Evolutionary conservation across 2,329 filamentous ascomycete genomes (phyloP), one percentile per base, ranked within the genome.

Genomic region (Leptographium lundbergii): DNA sequence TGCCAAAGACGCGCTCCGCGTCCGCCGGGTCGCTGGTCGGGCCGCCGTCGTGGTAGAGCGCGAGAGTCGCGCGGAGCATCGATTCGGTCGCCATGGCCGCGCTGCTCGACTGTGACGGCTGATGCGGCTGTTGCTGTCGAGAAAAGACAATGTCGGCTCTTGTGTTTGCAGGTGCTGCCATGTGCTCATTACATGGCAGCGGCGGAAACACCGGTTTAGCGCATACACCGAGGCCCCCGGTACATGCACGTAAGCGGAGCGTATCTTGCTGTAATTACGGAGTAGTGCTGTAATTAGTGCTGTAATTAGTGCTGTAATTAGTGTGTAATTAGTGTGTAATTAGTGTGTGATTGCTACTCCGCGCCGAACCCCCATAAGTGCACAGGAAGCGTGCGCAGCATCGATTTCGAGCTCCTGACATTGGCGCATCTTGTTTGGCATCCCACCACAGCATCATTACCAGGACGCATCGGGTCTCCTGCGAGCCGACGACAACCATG

Each of bases 21-120:
- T 75, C 75, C 58, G 34, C n/a, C n/a, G n/a, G n/a, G n/a, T n/a
- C n/a, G n/a, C n/a, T n/a, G 54, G 29, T 27, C n/a, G n/a, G 36
- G 56, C 25, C 39, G 59, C 34, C 70, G 63, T 80, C 76, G 68
- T 79, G 80, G 67, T 78, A 82, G 59, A 77, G 73, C 65, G 84
- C 79, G 63, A 90, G 75, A 60, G 88, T 79, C 51, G 82, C 83
- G 63, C 81, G 84, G 60, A 89, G 77, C 58, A 88, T 77, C 63
- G 80, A 78, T 69, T 89, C 85, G 64, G 81, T 77, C 63, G 85
- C 78, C 86, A 88, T 89, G 17, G 39, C 54, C 17, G 22, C 32
- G 51, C 52, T 36, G 27, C 52, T 7, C n/a, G 52, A 14, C n/a
- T n/a, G 39, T 54, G 32, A 32, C 32, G n/a, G 6, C 7, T 10